Conservation (phyloP, 2,329 filamentous ascomycete genomes). For the Spiromastix sp. region DNA sequence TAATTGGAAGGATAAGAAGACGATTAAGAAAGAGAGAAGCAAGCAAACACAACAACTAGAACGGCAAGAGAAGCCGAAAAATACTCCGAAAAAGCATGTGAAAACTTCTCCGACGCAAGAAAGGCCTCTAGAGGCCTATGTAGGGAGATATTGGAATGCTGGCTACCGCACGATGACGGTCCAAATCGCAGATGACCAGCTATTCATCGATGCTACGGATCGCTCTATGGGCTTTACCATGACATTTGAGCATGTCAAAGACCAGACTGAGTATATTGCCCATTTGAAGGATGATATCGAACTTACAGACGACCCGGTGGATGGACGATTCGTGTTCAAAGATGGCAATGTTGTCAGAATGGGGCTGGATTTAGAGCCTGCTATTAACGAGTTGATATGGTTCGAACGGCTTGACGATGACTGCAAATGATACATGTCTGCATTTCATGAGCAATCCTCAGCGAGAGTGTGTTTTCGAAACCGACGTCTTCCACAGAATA, state of each 20-base stretch:
- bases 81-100: conserved; percentile 3
- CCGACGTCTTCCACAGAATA: no score
- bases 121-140: conserved; percentile 14
- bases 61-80: no score
- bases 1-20: no score
- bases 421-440: no score
- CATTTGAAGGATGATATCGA: conserved; percentile 13
- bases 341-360: conserved; percentile 11
- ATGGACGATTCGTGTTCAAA: conserved; percentile 15
- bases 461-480: no score
- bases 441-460: no score
- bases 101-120: conserved; percentile 4
- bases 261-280: conserved; percentile 18
- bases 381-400: conserved; percentile 16
- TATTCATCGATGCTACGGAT: conserved; percentile 25
- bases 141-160: conserved; percentile 16
- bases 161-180: conserved; percentile 20
- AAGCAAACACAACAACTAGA: no score
- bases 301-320: conserved; percentile 8
- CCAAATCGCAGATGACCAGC: conserved; percentile 14
- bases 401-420: no score
- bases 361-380: conserved; percentile 15
- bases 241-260: conserved; percentile 21
- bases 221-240: conserved; percentile 21
- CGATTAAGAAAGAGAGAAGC: no score